phyloP scores from a whole-genome alignment of 106 monocot species.

The Dendrobium huoshanense region DNA sequence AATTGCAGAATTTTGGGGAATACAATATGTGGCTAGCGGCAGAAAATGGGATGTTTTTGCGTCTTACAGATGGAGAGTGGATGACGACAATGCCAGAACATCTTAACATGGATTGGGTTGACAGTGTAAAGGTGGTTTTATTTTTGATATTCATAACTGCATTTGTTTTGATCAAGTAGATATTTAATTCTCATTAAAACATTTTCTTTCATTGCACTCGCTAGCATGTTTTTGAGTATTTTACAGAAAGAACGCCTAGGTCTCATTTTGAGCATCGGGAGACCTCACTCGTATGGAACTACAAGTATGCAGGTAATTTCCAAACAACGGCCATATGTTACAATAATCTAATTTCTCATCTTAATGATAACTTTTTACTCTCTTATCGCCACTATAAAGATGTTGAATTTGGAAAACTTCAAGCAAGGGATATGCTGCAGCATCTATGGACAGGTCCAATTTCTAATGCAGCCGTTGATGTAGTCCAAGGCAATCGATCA shows the following conservation, averaged over 20 bases:
- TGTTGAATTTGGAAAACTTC: slow-evolving; percentile 96
- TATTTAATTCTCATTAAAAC: background rate
- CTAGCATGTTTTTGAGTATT: slow-evolving; percentile 99
- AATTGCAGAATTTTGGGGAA: slow-evolving; percentile 81
- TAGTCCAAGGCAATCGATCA: slow-evolving; percentile 92
- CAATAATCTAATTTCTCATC: background rate
- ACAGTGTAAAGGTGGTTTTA: slow-evolving; percentile 82
- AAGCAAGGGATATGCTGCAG: slow-evolving; percentile 96
- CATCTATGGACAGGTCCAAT: slow-evolving; percentile 99
- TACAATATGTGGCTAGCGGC: slow-evolving; percentile 98
- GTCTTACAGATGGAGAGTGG: slow-evolving; percentile 86
- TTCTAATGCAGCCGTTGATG: slow-evolving; percentile 97
- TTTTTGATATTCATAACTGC: background rate
- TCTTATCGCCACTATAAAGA: slow-evolving; percentile 27
- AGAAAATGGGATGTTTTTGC: slow-evolving; percentile 98
- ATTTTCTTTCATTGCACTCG: slow-evolving; percentile 6
- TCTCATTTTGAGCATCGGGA: slow-evolving; percentile 99
- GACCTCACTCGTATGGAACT: slow-evolving; percentile 97
- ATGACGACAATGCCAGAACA: slow-evolving; percentile 99
- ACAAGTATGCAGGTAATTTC: slow-evolving; percentile 85
- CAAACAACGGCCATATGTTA: background rate
- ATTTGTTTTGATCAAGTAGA: background rate
- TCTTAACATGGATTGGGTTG: slow-evolving; percentile 99
- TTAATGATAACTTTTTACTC: background rate
- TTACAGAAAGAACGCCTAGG: slow-evolving; percentile 93